These are phyloP conservation scores for Lactifluus echinatus DNA, from an alignment of 768 basidiomycete genomes.

Conservation along the genomic window DNA sequence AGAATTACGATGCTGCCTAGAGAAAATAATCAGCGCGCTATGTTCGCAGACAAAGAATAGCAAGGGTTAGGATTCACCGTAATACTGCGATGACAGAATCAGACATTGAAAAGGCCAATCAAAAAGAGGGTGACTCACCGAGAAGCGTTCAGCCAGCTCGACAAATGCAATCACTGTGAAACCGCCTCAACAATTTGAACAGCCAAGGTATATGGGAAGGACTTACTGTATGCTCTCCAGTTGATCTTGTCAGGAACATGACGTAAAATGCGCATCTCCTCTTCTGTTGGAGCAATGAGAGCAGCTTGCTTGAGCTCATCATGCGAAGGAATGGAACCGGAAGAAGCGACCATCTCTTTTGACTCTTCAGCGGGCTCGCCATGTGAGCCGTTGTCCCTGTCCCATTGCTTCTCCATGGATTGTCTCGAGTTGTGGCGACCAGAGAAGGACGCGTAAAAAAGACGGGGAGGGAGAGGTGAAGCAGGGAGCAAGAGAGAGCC, in stretches of 20 bases:
- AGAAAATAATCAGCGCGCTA: not conserved
- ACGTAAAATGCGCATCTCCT: constrained; percentile 21
- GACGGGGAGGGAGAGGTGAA: not conserved
- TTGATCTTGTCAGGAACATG: constrained; percentile 23
- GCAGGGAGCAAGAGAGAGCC: not conserved
- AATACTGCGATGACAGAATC: constrained; percentile 12
- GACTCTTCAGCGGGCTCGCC: constrained; percentile 4
- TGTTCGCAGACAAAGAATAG: not conserved
- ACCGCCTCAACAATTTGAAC: not conserved
- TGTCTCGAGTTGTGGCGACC: not conserved
- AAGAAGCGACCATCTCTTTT: not conserved
- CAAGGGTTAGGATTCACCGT: constrained; percentile 1
- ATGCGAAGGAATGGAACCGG: not conserved
- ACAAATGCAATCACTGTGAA: constrained; percentile 24
- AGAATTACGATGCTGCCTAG: constrained; percentile 15
- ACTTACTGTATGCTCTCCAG: constrained; percentile 19
- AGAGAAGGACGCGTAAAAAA: not conserved
- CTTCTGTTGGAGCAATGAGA: constrained; percentile 20
- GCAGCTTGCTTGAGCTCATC: constrained; percentile 7
- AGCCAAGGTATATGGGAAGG: not conserved
- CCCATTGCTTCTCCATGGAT: constrained; percentile 17
- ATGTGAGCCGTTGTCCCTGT: constrained; percentile 4
- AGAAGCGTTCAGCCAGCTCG: constrained; percentile 27
- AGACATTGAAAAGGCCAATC: not conserved
- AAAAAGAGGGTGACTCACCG: constrained; percentile 10